Evolutionary conservation across 2,329 filamentous ascomycete genomes (phyloP).

Genomic region (Trichoderma cornu-damae): DNA sequence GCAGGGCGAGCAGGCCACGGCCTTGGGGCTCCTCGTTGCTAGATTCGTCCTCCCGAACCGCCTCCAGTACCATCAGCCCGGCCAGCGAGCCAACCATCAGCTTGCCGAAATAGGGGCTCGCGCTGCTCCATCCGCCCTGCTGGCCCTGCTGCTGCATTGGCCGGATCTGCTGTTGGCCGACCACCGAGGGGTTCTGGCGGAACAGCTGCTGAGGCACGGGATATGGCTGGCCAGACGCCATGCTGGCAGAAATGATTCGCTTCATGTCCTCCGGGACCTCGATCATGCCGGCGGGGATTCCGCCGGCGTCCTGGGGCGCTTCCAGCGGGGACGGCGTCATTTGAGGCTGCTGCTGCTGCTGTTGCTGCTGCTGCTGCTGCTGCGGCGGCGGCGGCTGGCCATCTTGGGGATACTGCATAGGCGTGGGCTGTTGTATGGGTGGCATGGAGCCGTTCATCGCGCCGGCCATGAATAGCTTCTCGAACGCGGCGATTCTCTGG

Average conservation of each 20-base stretch:
- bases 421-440: conserved; percentile 50
- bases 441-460: conserved; percentile 61
- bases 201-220: conserved; percentile 46
- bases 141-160: conserved; percentile 44
- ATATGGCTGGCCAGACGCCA: conserved; percentile 52
- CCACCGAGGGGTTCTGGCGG: conserved; percentile 38
- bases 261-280: conserved; percentile 63
- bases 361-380: conserved; percentile 39
- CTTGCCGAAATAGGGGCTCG: conserved; percentile 60
- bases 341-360: conserved; percentile 34
- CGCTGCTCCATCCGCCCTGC: conserved; percentile 49
- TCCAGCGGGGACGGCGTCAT: conserved; percentile 41
- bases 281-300: conserved; percentile 54
- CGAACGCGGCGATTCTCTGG: conserved; percentile 66
- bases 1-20: conserved; percentile 61
- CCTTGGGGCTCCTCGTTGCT: conserved; percentile 59
- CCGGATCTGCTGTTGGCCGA: conserved; percentile 52
- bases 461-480: conserved; percentile 73
- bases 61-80: conserved; percentile 86
- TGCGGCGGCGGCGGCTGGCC: conserved; percentile 35
- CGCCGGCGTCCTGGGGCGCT: conserved; percentile 36
- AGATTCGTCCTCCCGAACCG: conserved; percentile 62
- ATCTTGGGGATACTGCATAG: conserved; percentile 45
- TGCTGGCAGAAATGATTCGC: conserved; percentile 53
- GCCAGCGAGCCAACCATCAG: conserved; percentile 91